Evolutionary conservation across 2,329 filamentous ascomycete genomes (phyloP).

Genomic region (Neoascochyta sp.): DNA sequence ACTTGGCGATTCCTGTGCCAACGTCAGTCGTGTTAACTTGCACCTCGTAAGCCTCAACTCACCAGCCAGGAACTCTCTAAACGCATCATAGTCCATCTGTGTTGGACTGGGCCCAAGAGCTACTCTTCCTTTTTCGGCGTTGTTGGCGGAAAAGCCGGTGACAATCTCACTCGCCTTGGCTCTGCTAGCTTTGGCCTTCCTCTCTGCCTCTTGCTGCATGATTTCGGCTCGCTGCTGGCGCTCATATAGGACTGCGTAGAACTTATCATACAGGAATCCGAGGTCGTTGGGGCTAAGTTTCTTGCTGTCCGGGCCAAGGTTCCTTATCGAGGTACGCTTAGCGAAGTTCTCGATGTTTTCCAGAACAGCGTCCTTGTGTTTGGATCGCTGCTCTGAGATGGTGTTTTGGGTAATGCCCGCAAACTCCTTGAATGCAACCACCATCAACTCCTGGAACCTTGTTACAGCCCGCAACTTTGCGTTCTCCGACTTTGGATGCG

Average conservation of each 20-base stretch:
- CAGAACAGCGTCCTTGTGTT: constrained; percentile 90
- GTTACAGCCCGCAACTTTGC: constrained; percentile 91
- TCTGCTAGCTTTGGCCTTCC: constrained; percentile 63
- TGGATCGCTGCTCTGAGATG: constrained; percentile 81
- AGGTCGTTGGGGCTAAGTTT: constrained; percentile 80
- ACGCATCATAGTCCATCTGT: constrained; percentile 95
- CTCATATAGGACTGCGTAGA: constrained; percentile 89
- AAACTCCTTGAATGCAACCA: constrained; percentile 98
- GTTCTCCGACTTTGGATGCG: constrained; percentile 92
- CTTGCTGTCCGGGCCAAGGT: constrained; percentile 94
- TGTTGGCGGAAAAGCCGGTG: constrained; percentile 45
- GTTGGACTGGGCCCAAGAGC: constrained; percentile 85
- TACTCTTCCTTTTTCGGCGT: constrained; percentile 78
- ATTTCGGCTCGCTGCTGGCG: constrained; percentile 77
- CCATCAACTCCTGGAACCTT: constrained; percentile 96
- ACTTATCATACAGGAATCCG: constrained; percentile 86
- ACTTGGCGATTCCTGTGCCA: constrained; percentile 74
- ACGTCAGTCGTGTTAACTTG: not conserved
- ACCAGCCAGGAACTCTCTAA: constrained; percentile 83
- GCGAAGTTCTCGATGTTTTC: constrained; percentile 97
- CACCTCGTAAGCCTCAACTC: constrained; percentile 5
- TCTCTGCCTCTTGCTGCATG: constrained; percentile 62
- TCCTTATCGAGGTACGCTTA: constrained; percentile 92
- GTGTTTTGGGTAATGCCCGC: constrained; percentile 90
- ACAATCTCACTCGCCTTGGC: constrained; percentile 51